Percentiles rank a stretch among this genome's conserved stretches.
Conservation (phyloP, 257 asterid genomes). For the Solanum bulbocastanum region DNA sequence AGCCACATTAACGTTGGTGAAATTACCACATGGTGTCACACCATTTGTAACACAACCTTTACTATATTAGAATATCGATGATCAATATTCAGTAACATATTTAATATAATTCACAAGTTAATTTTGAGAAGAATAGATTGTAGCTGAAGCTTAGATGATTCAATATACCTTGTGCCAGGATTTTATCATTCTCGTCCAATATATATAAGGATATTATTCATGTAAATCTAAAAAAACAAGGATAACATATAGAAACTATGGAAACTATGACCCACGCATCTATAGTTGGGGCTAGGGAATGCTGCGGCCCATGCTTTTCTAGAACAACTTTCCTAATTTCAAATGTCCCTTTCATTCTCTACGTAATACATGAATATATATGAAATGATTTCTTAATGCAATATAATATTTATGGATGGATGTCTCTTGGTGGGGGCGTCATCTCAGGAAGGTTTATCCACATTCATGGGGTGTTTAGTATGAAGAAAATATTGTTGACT, state of each 20-base stretch:
- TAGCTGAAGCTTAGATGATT: fast-evolving
- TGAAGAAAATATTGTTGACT: background rate
- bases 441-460: background rate
- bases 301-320: background rate
- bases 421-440: background rate
- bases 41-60: too few species aligned
- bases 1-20: background rate
- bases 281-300: background rate
- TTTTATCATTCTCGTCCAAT: background rate
- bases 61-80: background rate
- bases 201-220: background rate
- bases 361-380: background rate
- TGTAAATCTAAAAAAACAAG: background rate
- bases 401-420: background rate
- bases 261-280: background rate
- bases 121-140: fast-evolving
- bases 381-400: background rate
- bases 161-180: background rate
- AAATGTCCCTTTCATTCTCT: background rate
- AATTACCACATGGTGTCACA: background rate
- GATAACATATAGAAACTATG: background rate
- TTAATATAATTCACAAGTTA: background rate
- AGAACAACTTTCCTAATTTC: slow-evolving; percentile 1
- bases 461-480: background rate
- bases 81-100: background rate